Evolutionary conservation across 1,284 basidiomycete genomes (phyloP), one percentile per base, ranked within the genome.

Genomic region (Ganoderma resinaceum): DNA sequence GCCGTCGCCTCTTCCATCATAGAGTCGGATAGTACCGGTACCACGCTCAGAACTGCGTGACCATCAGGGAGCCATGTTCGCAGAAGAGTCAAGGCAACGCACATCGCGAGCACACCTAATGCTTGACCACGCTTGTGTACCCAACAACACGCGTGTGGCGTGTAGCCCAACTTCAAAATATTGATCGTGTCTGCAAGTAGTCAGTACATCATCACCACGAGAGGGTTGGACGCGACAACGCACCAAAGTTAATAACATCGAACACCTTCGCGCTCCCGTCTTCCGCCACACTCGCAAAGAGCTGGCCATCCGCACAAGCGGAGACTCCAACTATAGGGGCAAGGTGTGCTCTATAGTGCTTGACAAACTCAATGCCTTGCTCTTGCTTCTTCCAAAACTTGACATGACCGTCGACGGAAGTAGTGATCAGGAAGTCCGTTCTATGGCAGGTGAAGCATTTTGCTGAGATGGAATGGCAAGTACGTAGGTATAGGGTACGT

Each of bases 321-420:
- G 91, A 92, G 9, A 97, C 91, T 2, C 88, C 91, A 8, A 91
- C 85, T 52, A 99, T 88, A 16, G 95, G 89, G 31, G 88, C 86
- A 33, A 98, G 84, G 76, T 98, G 97, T 1, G 98, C 96, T 53
- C 97, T 91, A 80, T 95, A 97, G 75, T 95, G 92, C 81, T 98
- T 97, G 70, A 97, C 94, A 76, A 96, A 97, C 81, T 97, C 95
- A 76, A 97, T 94, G 8, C 96, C 95, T 6, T 85, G 80, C 16
- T 96, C 93, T 81, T 98, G 96, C 82, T 99, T 99, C 85, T 98
- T 99, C 98, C 98, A 99, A 35, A 99, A 84, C 80, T 99, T 99
- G 75, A 99, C 83, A 80, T 97, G 95, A 0, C 98, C 98, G 77
- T 99, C 97, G 14, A 96, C 81, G 1, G 96, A 98, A 1, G 97